Percentiles rank a stretch among this genome's conserved stretches.
Evolutionary conservation across 257 asterid species (phyloP).

Genomic region (Marsdenia floribunda): DNA sequence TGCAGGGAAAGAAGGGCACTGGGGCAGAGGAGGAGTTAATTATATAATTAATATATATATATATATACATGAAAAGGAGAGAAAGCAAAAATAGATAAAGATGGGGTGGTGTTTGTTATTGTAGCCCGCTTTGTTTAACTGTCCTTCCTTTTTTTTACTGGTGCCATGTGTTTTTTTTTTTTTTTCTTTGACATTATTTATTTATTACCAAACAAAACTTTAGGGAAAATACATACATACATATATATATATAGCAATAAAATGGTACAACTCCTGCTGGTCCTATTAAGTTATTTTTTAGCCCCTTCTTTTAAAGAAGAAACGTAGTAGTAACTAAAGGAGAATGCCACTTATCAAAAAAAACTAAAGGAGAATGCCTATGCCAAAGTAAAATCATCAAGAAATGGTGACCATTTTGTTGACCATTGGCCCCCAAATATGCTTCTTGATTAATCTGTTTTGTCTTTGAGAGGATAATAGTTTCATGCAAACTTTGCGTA

Average conservation of each 20-base stretch:
- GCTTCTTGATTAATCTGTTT: too few species aligned
- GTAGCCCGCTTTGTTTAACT: slow-evolving; percentile 23
- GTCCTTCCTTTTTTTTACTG: slow-evolving; percentile 22
- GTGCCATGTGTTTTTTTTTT: not conserved
- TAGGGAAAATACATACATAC: too few species aligned
- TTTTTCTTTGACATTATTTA: not conserved
- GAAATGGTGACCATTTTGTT: slow-evolving; percentile 28
- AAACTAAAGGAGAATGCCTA: slow-evolving; percentile 17
- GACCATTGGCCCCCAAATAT: slow-evolving; percentile 15
- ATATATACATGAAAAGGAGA: slow-evolving; percentile 61
- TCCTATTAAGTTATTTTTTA: not conserved
- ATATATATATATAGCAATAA: too few species aligned
- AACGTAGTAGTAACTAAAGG: slow-evolving; percentile 17
- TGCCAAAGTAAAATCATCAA: slow-evolving; percentile 27
- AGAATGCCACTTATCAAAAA: too few species aligned
- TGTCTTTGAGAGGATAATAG: too few species aligned
- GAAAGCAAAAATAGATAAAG: slow-evolving; percentile 50
- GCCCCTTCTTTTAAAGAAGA: slow-evolving; percentile 21
- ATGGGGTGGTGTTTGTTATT: slow-evolving; percentile 40
- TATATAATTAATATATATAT: not conserved
- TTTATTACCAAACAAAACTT: slow-evolving; percentile 3
- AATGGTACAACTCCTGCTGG: not conserved
- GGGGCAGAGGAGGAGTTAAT: slow-evolving; percentile 23
- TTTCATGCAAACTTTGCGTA: too few species aligned
- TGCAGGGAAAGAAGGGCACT: slow-evolving; percentile 30